phyloP scores from a whole-genome alignment of 176 grass and related monocot species.

The Oryza glumipatula region DNA sequence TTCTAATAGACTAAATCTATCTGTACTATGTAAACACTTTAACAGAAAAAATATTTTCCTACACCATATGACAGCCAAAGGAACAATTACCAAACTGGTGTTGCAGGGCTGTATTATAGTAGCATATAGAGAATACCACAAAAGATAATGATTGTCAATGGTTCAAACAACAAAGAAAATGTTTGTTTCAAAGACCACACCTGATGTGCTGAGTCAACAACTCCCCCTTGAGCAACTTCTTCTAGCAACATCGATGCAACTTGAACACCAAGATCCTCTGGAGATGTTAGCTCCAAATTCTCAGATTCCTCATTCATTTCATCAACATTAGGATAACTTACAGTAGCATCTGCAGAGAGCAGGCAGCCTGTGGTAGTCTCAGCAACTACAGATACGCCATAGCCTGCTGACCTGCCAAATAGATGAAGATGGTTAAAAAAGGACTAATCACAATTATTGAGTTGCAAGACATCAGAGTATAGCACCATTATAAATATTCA shows the following conservation, averaged over 20 bases:
- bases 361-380: conserved; percentile 88
- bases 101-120: not conserved
- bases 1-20: not conserved
- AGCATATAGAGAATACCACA: not conserved
- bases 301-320: conserved; percentile 67
- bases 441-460: not conserved
- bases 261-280: conserved; percentile 82
- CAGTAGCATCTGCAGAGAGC: conserved; percentile 66
- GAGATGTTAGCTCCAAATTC: conserved; percentile 69
- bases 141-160: not conserved
- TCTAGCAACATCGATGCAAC: conserved; percentile 82
- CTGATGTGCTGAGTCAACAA: conserved; percentile 93
- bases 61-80: not conserved
- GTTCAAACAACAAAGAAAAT: not conserved
- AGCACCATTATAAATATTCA: not conserved
- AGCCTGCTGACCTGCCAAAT: conserved; percentile 82
- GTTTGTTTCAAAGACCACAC: conserved; percentile 31
- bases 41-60: not conserved
- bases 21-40: not conserved
- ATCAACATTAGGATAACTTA: conserved; percentile 69
- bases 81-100: not conserved
- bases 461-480: conserved; percentile 3
- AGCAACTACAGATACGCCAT: conserved; percentile 88
- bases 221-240: conserved; percentile 84
- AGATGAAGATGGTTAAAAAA: conserved; percentile 1